Evolutionary conservation across 2,329 filamentous ascomycete species (phyloP).

Genomic region (Epicoccum sorghinum): DNA sequence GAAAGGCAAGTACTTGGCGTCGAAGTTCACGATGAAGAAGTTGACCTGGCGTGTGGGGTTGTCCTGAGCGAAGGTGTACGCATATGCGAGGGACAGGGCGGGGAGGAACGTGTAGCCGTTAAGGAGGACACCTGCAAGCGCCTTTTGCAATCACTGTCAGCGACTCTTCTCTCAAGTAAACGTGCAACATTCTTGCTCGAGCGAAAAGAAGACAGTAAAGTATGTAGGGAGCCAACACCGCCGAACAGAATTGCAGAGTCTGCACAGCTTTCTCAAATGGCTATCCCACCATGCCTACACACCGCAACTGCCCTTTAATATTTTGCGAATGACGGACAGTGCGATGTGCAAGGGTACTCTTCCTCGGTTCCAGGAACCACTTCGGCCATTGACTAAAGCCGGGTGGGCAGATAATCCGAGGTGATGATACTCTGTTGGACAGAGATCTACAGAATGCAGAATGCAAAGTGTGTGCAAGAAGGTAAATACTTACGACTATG

Average conservation of each 20-base stretch:
- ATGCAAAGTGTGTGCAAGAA: conserved; percentile 22
- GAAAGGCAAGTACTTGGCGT: conserved; percentile 79
- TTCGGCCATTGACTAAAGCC: conserved; percentile 55
- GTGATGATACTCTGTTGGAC: conserved; percentile 49
- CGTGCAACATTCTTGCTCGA: conserved; percentile 12
- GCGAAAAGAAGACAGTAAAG: conserved; percentile 19
- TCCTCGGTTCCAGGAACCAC: conserved; percentile 62
- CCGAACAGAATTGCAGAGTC: conserved; percentile 59
- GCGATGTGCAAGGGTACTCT: conserved; percentile 59
- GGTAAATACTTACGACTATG: conserved; percentile 75
- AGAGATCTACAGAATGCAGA: conserved; percentile 23
- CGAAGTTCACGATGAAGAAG: conserved; percentile 84
- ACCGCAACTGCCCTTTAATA: conserved; percentile 51
- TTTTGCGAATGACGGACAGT: conserved; percentile 59
- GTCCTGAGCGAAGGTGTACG: conserved; percentile 86
- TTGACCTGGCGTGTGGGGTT: conserved; percentile 76
- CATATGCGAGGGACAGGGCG: conserved; percentile 76
- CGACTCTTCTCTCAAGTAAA: conserved; percentile 22
- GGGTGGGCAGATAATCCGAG: conserved; percentile 66
- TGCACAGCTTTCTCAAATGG: conserved; percentile 60
- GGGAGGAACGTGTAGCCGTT: conserved; percentile 58
- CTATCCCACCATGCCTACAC: conserved; percentile 60
- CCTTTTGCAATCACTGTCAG: conserved; percentile 51
- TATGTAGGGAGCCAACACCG: conserved; percentile 72
- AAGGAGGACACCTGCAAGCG: conserved; percentile 60